Conservation (phyloP, 768 basidiomycete genomes). For the Scleroderma citrinum region DNA sequence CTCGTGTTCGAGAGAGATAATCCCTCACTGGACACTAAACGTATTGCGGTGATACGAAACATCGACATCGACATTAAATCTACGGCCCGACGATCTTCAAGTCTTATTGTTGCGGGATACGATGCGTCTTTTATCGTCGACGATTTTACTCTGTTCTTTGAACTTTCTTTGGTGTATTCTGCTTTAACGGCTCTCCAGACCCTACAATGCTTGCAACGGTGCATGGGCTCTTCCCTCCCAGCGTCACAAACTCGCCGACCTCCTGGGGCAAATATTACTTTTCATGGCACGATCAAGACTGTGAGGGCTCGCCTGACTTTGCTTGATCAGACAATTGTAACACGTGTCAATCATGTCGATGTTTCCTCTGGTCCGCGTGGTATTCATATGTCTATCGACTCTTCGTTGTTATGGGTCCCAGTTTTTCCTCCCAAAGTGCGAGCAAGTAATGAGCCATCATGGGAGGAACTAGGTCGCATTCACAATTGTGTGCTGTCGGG, state of each 20-base stretch:
- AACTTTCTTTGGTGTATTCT: slow-evolving; percentile 67
- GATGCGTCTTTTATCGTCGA: slow-evolving; percentile 47
- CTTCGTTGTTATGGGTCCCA: slow-evolving; percentile 52
- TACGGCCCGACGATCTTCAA: slow-evolving; percentile 4
- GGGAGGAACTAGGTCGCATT: slow-evolving; percentile 71
- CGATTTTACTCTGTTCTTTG: slow-evolving; percentile 45
- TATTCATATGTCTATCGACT: slow-evolving; percentile 34
- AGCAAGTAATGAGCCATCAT: slow-evolving; percentile 35
- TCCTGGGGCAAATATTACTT: slow-evolving; percentile 14
- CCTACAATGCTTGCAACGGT: slow-evolving; percentile 34
- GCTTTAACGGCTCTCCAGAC: slow-evolving; percentile 56
- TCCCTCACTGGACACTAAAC: slow-evolving; percentile 32
- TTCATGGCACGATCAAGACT: slow-evolving; percentile 33
- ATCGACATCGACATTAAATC: slow-evolving; percentile 24
- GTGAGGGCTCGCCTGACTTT: slow-evolving; percentile 45
- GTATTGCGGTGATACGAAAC: slow-evolving; percentile 39
- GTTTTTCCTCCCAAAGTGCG: slow-evolving; percentile 35
- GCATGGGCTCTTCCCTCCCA: slow-evolving; percentile 11
- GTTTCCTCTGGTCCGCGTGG: slow-evolving; percentile 12
- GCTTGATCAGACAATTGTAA: slow-evolving; percentile 42
- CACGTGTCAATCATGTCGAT: slow-evolving; percentile 28
- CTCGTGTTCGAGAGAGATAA: slow-evolving; percentile 51
- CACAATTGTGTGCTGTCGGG: slow-evolving; percentile 43
- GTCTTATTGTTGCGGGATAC: slow-evolving; percentile 22
- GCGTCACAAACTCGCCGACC: slow-evolving; percentile 14